A percentile compares a stretch with the other conserved stretches of the same genome.
Evolutionary conservation across 148 eudicot species (phyloP).

Genomic region (Pharnaceum exiguum): DNA sequence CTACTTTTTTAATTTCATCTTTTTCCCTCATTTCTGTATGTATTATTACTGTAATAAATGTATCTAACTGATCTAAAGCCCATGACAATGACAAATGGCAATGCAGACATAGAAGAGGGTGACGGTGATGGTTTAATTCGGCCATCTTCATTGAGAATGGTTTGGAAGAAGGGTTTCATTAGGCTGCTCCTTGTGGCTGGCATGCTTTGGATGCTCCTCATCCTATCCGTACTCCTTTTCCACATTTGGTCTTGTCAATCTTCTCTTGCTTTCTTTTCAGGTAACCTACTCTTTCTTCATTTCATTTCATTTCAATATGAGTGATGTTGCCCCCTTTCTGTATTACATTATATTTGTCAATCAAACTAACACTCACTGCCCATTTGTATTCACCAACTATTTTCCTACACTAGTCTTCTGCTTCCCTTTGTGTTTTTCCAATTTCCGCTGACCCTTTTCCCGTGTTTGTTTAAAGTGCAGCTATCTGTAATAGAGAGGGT

Average conservation of each 20-base stretch:
- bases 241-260: slow-evolving; percentile 98
- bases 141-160: slow-evolving; percentile 49
- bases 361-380: no score
- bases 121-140: slow-evolving; percentile 43
- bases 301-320: no score
- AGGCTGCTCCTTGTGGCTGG: slow-evolving; percentile 83
- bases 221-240: slow-evolving; percentile 59
- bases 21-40: not conserved
- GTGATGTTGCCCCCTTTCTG: no score
- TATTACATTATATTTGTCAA: not conserved
- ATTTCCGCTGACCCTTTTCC: slow-evolving; percentile 20
- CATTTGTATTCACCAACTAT: no score
- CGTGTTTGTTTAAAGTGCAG: slow-evolving; percentile 66
- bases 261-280: slow-evolving; percentile 83
- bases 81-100: no score
- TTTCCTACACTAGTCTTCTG: no score
- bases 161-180: slow-evolving; percentile 84
- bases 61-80: no score
- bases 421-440: not conserved
- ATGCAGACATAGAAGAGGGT: slow-evolving; percentile 43
- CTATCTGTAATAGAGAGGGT: slow-evolving; percentile 87
- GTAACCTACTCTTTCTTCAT: slow-evolving; percentile 32
- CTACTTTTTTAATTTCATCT: not conserved
- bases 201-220: slow-evolving; percentile 84
- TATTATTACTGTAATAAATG: not conserved